Evolutionary conservation across 1,284 basidiomycete genomes (phyloP).

Genomic region (Microbotryomycetes sp.): DNA sequence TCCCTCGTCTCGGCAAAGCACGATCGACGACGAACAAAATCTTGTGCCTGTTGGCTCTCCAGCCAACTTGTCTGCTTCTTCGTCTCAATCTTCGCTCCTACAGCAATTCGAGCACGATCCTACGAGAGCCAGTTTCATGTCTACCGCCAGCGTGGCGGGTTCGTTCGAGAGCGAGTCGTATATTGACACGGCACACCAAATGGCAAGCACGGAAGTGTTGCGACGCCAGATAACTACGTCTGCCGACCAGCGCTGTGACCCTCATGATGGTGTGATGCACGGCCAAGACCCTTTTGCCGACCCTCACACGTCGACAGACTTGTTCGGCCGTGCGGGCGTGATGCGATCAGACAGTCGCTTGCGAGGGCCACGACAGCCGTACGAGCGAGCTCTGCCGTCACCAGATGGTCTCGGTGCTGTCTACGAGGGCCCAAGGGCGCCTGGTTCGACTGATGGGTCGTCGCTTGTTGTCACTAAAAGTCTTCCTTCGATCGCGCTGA

Average conservation of each 20-base stretch:
- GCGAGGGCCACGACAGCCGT: background rate
- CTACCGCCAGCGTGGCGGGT: background rate
- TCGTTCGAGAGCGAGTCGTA: background rate
- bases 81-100: background rate
- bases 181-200: background rate
- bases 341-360: background rate
- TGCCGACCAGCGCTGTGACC: background rate
- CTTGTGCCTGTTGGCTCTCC: background rate
- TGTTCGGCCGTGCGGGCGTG: background rate
- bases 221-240: background rate
- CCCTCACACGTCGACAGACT: too few species aligned
- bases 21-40: background rate
- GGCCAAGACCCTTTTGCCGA: background rate
- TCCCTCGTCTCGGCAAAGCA: background rate
- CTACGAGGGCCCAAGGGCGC: background rate
- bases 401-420: background rate
- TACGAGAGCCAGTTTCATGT: background rate
- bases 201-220: background rate
- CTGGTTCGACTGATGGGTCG: background rate
- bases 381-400: background rate
- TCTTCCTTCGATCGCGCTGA: background rate
- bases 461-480: too few species aligned
- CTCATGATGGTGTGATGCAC: too few species aligned
- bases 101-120: constrained; percentile 13
- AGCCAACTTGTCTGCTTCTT: background rate